These are phyloP conservation scores for Tylopilus orsonianus DNA, from an alignment of 1,284 basidiomycete genomes.

Conservation along the genomic window DNA sequence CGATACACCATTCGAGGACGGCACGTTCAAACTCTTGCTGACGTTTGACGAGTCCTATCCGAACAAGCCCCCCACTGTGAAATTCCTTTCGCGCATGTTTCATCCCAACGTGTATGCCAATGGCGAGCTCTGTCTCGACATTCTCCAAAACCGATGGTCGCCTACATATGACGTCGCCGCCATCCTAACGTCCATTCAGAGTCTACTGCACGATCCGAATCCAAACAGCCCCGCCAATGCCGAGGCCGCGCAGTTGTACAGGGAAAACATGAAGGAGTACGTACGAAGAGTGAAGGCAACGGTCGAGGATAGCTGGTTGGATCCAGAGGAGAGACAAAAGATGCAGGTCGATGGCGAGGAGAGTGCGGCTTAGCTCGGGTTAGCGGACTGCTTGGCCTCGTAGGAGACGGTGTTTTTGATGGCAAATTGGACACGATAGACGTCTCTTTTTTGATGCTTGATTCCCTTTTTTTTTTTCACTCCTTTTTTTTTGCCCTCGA, in stretches of 20 bases:
- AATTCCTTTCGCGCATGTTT: constrained; percentile 97
- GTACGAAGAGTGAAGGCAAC: constrained; percentile 89
- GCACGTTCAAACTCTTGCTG: constrained; percentile 94
- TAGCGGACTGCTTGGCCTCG: background rate
- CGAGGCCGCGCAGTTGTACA: constrained; percentile 93
- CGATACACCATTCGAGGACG: constrained; percentile 98
- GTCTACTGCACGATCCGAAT: constrained; percentile 95
- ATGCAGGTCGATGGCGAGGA: constrained; percentile 34
- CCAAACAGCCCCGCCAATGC: constrained; percentile 98
- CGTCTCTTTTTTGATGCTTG: constrained; percentile 1
- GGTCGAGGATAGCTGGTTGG: constrained; percentile 89
- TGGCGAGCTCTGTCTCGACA: constrained; percentile 96
- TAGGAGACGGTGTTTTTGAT: background rate
- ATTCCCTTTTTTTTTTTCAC: background rate
- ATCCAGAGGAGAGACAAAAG: constrained; percentile 68
- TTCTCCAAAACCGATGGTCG: constrained; percentile 97
- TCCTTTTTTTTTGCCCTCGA: no score
- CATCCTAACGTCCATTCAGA: constrained; percentile 95
- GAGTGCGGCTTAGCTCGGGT: constrained; percentile 1
- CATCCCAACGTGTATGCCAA: constrained; percentile 99
- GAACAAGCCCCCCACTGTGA: constrained; percentile 96
- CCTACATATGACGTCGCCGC: constrained; percentile 99
- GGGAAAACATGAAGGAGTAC: constrained; percentile 99
- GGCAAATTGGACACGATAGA: constrained; percentile 1
- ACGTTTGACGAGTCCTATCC: constrained; percentile 98